phyloP scores from a whole-genome alignment of 176 grass and related monocot species.

The Microstegium vimineum region DNA sequence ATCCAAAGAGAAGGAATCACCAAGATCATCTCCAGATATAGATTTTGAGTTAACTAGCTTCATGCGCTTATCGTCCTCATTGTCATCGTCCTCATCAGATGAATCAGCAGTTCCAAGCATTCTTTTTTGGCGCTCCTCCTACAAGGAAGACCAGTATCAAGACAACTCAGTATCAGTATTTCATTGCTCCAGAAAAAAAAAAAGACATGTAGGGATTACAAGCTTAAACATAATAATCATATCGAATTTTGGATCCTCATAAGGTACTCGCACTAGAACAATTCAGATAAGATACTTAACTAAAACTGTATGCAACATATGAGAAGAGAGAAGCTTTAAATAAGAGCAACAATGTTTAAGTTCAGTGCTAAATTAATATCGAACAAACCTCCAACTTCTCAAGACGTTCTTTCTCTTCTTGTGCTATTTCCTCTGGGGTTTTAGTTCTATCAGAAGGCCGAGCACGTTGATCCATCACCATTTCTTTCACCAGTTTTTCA shows the following conservation, averaged over 20 bases:
- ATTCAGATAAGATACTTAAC: constrained; percentile 13
- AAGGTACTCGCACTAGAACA: background rate
- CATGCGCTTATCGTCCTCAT: constrained; percentile 18
- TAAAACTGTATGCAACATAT: background rate
- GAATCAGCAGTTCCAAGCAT: constrained; percentile 71
- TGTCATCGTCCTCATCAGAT: constrained; percentile 43
- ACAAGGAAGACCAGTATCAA: constrained; percentile 30
- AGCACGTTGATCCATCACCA: constrained; percentile 79
- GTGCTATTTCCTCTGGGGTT: constrained; percentile 91
- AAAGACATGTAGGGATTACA: constrained; percentile 6
- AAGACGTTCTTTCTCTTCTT: constrained; percentile 86
- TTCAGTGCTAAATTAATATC: background rate
- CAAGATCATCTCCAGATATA: constrained; percentile 93
- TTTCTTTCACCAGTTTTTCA: constrained; percentile 92
- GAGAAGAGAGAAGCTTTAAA: constrained; percentile 8
- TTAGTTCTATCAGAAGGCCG: constrained; percentile 80
- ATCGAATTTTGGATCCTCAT: background rate
- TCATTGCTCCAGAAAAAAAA: background rate
- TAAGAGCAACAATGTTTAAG: constrained; percentile 10
- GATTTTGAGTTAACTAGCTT: constrained; percentile 51
- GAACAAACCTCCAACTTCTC: constrained; percentile 74
- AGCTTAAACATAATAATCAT: background rate
- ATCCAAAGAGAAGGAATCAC: constrained; percentile 64
- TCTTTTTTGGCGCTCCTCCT: constrained; percentile 81
- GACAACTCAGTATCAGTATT: constrained; percentile 13